Conservation (phyloP, 2,329 filamentous ascomycete species). For the Aspergillus bombycis region DNA sequence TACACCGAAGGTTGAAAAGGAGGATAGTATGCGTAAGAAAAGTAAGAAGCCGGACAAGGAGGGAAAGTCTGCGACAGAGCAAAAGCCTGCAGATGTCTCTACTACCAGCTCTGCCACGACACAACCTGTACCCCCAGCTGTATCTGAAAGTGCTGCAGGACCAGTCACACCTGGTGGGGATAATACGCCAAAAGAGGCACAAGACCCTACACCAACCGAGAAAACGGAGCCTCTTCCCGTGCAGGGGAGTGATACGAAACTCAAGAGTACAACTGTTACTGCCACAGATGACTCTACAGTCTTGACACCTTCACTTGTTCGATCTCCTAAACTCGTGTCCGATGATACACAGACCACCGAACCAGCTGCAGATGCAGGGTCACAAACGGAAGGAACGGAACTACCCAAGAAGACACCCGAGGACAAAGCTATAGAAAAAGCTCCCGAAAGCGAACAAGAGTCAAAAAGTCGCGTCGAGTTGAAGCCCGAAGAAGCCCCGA, state of each 20-base stretch:
- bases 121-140: slow-evolving; percentile 10
- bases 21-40: slow-evolving; percentile 52
- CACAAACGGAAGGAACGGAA: background rate
- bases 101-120: slow-evolving; percentile 15
- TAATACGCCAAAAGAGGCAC: slow-evolving; percentile 15
- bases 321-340: slow-evolving; percentile 6
- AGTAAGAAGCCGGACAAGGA: slow-evolving; percentile 36
- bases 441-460: background rate
- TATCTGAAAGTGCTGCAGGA: slow-evolving; percentile 9
- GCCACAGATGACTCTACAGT: background rate
- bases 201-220: slow-evolving; percentile 7
- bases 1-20: slow-evolving; percentile 40
- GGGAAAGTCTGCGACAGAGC: slow-evolving; percentile 27
- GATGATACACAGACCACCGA: background rate
- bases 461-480: background rate
- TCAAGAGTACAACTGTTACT: slow-evolving; percentile 10
- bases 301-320: background rate
- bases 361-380: background rate
- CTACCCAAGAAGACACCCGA: background rate
- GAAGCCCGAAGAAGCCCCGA: background rate
- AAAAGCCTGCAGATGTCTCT: slow-evolving; percentile 18
- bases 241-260: slow-evolving; percentile 2
- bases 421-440: background rate
- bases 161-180: slow-evolving; percentile 13
- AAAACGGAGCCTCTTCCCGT: slow-evolving; percentile 4